Percentiles rank a stretch among this genome's conserved stretches.
phyloP scores from a whole-genome alignment of 257 asterid species.

The Gentiana macrophylla region DNA sequence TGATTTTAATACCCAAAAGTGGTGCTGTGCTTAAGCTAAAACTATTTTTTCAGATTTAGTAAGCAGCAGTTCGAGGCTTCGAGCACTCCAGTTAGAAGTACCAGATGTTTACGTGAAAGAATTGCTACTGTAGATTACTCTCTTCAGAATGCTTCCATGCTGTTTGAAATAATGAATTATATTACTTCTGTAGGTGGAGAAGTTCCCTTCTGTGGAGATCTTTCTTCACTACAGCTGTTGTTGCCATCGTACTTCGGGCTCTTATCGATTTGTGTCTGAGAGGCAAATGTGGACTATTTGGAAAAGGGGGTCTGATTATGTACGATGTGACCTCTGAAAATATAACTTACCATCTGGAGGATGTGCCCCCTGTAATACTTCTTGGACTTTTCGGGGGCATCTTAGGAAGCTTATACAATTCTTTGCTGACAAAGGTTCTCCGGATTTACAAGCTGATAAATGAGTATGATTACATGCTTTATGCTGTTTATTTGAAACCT shows the following conservation, averaged over 20 bases:
- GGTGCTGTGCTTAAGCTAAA: too few relatives aligned
- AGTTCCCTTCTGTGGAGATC: constrained; percentile 87
- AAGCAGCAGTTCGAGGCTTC: too few relatives aligned
- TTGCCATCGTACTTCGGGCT: constrained; percentile 81
- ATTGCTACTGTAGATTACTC: too few relatives aligned
- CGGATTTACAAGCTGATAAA: constrained; percentile 45
- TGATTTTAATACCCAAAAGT: too few relatives aligned
- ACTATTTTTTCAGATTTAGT: too few relatives aligned
- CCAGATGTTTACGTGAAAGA: too few relatives aligned
- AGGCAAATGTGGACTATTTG: constrained; percentile 90
- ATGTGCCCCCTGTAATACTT: constrained; percentile 74
- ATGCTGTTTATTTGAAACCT: constrained; percentile 6
- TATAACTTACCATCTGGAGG: constrained; percentile 56
- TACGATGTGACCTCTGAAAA: constrained; percentile 78
- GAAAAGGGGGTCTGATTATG: constrained; percentile 94
- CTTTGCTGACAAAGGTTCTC: constrained; percentile 50
- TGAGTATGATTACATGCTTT: constrained; percentile 27
- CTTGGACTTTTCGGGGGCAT: constrained; percentile 76
- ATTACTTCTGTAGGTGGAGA: constrained; percentile 72
- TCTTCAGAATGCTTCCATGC: too few relatives aligned
- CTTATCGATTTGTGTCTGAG: constrained; percentile 73
- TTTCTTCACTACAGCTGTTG: constrained; percentile 89
- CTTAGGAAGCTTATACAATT: constrained; percentile 67
- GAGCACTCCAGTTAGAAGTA: too few relatives aligned
- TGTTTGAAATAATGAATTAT: too few relatives aligned